Evolutionary conservation across 352 stramenopile genomes (phyloP), one percentile per base, ranked within the genome.

Genomic region (Pythium pyrilobum): DNA sequence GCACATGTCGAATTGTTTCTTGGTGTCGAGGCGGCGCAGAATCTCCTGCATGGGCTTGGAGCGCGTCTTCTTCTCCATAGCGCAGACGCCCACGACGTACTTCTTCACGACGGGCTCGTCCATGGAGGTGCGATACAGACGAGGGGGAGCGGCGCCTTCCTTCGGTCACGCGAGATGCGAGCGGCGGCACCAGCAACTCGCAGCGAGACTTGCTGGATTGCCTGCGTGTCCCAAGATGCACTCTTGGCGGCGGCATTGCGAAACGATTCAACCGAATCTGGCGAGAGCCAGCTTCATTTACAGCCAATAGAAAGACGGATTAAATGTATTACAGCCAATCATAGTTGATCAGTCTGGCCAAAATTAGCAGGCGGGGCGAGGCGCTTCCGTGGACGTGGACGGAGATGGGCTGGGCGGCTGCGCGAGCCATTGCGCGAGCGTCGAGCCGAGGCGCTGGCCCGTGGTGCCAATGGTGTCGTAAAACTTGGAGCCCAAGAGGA

Each of bases 41-140:
- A 99, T 99, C 67, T 99, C 96, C 34, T 80, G 75, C 96, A 99
- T 99, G 41, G 96, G 95, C 69, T 99, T 99, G 33, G 85, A 98
- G 18, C 79, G 67, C 46, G 96, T 97, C 77, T 99, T 99, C 72
- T 99, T 99, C 71, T 98, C 95, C 96, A 99, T 99, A 39, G 97
- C 97, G 64, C 96, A 99, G 37, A 99, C 96, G 28, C 96, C 97
- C 6, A 99, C 80, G 13, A 92, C 80, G 56, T 92, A 92, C 59
- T 85, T 88, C 31, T 50, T 52, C 24, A 62, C 47, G 29, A 51
- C 39, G 15, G 52, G 51, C 51, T 66, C 58, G 31, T 66, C 57
- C 57, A 65, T 65, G n/a, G 44, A 16, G n/a, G n/a, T n/a, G n/a
- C n/a, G n/a, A n/a, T n/a, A n/a, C n/a, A n/a, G n/a, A n/a, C n/a